A percentile compares a stretch with the other conserved stretches of the same genome.
Conservation (phyloP, 1,284 basidiomycete genomes). For the Singerocomus rubriflavus region DNA sequence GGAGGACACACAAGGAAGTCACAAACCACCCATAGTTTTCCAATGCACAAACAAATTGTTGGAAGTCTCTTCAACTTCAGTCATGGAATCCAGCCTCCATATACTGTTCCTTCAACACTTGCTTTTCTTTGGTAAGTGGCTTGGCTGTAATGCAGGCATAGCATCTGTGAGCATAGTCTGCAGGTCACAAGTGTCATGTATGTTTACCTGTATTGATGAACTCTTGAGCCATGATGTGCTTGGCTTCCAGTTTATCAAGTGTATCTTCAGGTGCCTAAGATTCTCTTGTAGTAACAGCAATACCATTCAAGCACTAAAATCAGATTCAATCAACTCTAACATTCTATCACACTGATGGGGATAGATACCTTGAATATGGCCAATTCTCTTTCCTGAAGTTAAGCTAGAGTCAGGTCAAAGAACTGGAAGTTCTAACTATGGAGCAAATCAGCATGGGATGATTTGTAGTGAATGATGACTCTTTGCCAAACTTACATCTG, state of each 20-base stretch:
- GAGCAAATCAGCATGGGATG: constrained; percentile 1
- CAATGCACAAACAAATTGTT: too few relatives aligned
- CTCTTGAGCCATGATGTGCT: constrained; percentile 79
- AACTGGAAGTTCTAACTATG: constrained; percentile 95
- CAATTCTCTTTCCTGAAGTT: constrained; percentile 87
- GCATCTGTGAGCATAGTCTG: neutral
- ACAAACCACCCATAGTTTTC: too few relatives aligned
- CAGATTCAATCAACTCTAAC: neutral
- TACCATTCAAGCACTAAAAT: constrained; percentile 63
- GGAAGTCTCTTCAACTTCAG: too few relatives aligned
- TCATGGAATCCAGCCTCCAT: too few relatives aligned
- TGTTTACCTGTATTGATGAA: constrained; percentile 75
- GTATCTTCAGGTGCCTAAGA: constrained; percentile 71
- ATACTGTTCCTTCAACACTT: constrained; percentile 74
- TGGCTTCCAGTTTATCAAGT: constrained; percentile 82
- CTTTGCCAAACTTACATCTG: constrained; percentile 54
- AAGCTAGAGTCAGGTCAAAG: constrained; percentile 80
- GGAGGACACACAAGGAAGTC: too few relatives aligned
- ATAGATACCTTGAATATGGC: constrained; percentile 69
- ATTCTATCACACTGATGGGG: neutral
- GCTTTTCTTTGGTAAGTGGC: constrained; percentile 84
- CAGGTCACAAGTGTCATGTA: neutral
- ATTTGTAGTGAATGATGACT: neutral
- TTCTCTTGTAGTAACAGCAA: constrained; percentile 72
- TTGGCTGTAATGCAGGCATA: constrained; percentile 52